Conservation (phyloP, 2,329 filamentous ascomycete species). For the Cladosporium sp. region DNA sequence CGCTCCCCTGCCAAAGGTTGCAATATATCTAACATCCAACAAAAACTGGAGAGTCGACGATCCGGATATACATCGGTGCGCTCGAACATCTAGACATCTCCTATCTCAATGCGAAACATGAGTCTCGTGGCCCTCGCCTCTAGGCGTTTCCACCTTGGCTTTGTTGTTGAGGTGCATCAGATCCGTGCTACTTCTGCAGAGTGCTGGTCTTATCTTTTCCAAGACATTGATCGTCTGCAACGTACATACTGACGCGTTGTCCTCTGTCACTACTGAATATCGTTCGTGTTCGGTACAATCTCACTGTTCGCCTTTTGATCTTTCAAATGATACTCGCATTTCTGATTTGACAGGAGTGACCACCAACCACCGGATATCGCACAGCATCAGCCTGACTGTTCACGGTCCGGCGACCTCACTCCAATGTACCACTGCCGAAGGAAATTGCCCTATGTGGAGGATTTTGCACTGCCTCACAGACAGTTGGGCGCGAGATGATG, state of each 20-base stretch:
- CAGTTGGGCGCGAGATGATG: neutral
- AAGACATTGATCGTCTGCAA: neutral
- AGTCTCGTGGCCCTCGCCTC: neutral
- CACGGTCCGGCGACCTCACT: neutral
- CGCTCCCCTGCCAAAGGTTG: neutral
- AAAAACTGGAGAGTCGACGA: neutral
- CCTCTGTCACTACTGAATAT: neutral
- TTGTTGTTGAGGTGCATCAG: neutral
- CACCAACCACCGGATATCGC: neutral
- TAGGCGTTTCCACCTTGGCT: neutral
- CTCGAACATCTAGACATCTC: neutral
- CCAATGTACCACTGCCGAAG: constrained; percentile 6
- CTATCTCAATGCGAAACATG: neutral
- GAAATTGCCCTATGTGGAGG: constrained; percentile 16
- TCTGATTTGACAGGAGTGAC: neutral
- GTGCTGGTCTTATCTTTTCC: neutral
- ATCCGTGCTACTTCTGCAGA: neutral
- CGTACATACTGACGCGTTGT: neutral
- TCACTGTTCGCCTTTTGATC: neutral
- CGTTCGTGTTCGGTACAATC: neutral
- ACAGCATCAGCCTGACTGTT: neutral
- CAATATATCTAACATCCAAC: neutral
- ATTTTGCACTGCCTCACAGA: constrained; percentile 16
- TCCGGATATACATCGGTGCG: neutral
- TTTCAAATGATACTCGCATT: neutral